phyloP scores from a whole-genome alignment of 495 filamentous ascomycete species.

The Hypoxylon fragiforme region DNA sequence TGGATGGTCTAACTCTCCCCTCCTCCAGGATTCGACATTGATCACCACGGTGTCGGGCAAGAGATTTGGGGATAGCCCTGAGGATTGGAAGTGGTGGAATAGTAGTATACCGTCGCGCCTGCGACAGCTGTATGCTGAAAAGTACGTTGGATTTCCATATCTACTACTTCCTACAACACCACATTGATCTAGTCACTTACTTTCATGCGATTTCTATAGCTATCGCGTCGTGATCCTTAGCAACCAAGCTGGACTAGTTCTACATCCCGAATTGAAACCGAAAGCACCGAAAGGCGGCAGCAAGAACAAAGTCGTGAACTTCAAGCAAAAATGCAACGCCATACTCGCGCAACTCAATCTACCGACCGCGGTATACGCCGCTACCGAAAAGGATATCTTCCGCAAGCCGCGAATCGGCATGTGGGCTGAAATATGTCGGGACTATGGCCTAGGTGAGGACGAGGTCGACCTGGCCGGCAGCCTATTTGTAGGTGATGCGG shows the following conservation, averaged over 20 bases:
- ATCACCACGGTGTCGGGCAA: slow-evolving; percentile 81
- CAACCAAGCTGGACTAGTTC: slow-evolving; percentile 81
- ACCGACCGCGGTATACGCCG: slow-evolving; percentile 81
- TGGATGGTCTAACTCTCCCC: background rate
- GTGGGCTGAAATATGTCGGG: slow-evolving; percentile 81
- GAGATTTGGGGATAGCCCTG: slow-evolving; percentile 65
- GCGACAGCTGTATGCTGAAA: slow-evolving; percentile 62
- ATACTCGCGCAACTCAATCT: slow-evolving; percentile 74
- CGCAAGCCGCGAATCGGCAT: slow-evolving; percentile 88
- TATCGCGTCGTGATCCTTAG: slow-evolving; percentile 78
- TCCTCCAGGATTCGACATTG: slow-evolving; percentile 79
- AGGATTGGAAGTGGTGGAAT: slow-evolving; percentile 98
- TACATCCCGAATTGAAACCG: slow-evolving; percentile 63
- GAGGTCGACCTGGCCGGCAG: slow-evolving; percentile 69
- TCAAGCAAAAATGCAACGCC: slow-evolving; percentile 75
- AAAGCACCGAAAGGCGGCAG: slow-evolving; percentile 68
- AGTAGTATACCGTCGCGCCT: slow-evolving; percentile 65
- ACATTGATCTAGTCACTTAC: background rate
- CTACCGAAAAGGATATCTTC: slow-evolving; percentile 75
- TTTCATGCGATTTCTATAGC: slow-evolving; percentile 45
- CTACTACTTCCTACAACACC: background rate
- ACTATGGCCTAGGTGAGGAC: slow-evolving; percentile 66
- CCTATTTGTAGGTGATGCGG: slow-evolving; percentile 92
- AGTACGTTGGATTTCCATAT: slow-evolving; percentile 52
- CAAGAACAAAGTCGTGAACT: slow-evolving; percentile 63